Base-by-base conservation (phyloP, 352 stramenopile species). In the Globisporangium perplexum region DNA sequence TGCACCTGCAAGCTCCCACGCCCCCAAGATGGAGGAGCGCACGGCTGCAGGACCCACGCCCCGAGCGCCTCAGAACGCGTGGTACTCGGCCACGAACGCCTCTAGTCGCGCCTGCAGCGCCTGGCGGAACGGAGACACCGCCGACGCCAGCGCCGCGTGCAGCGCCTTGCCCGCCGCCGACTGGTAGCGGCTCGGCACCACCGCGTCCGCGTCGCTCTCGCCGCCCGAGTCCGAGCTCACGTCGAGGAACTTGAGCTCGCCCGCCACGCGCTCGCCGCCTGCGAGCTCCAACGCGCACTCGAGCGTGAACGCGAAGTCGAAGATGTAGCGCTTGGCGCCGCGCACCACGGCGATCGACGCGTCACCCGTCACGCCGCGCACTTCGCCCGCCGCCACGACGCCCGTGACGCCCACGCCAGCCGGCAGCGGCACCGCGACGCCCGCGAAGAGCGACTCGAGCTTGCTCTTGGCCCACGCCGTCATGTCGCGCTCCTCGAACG, bases 401-500 rank as follows among this genome's bases (percentile, higher is more conserved):
- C 76, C 81, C 42, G 69, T 57, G 15, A 61, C 51, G 11, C 43
- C 50, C 38, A 53, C 44, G 17, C 36, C 52, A 4, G 55, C 51
- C 22, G 60, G 67, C 42, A 88, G 45, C 0, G 79, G 61, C 18
- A 65, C 66, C 17, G 65, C 69, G 15, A 88, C 39, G 31, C 63
- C 64, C 3, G 57, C 53, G 24, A 96, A 51, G 31, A 93, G 65
- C 59, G 65, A 63, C 57, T 91, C 63, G 18, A 97, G 53, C 61
- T 78, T 86, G 48, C 51, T 59, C 68, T 88, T 92, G 51, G 86
- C 87, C 86, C 86, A 97, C 49, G 64, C 56, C 20, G 74, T 92
- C 84, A 97, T 96, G 60, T 96, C 83, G 68, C 86, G 92, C 58
- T 96, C 87, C 55, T 98, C 92, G 60, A 96, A 98, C 14, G 93